A percentile compares a stretch with the other conserved stretches of the same genome.
Conservation (phyloP, 202 grass and related monocot species). For the Setaria italica region DNA sequence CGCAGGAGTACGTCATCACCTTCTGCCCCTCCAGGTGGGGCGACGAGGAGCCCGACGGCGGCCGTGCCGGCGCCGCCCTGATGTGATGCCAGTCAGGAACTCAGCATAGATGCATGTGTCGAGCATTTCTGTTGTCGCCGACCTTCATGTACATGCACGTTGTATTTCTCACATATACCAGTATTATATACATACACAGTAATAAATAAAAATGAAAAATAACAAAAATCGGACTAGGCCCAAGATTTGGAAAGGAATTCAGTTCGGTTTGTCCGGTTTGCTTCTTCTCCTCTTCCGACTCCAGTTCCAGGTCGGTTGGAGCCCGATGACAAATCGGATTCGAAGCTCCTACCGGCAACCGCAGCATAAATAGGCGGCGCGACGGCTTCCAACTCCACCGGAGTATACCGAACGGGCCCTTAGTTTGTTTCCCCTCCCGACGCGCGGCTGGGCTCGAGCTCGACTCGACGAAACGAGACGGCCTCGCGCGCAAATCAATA, state of each 20-base stretch:
- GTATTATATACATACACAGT: not conserved
- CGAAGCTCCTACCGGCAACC: not conserved
- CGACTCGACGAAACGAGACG: not conserved
- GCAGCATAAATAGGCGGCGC: not conserved
- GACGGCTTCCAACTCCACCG: not conserved
- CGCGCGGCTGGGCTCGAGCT: too few relatives aligned
- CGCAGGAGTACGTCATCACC: slow-evolving; percentile 64
- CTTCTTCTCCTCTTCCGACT: not conserved
- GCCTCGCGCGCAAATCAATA: not conserved
- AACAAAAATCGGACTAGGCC: not conserved
- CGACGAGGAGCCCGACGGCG: not conserved
- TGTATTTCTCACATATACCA: not conserved
- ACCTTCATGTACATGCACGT: not conserved
- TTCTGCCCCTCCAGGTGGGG: slow-evolving; percentile 83
- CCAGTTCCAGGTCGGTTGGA: not conserved
- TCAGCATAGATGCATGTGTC: too few relatives aligned
- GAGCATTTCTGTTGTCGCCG: not conserved
- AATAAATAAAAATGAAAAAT: too few relatives aligned
- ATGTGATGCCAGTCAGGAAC: too few relatives aligned
- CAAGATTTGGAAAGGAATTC: not conserved
- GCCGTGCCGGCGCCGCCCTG: slow-evolving; percentile 13
- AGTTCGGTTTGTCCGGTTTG: not conserved
- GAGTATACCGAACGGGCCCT: not conserved
- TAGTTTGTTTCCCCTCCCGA: not conserved
- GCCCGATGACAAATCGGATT: not conserved